Evolutionary conservation across 345 rosid genomes (phyloP).

Genomic region (Acer negundo): DNA sequence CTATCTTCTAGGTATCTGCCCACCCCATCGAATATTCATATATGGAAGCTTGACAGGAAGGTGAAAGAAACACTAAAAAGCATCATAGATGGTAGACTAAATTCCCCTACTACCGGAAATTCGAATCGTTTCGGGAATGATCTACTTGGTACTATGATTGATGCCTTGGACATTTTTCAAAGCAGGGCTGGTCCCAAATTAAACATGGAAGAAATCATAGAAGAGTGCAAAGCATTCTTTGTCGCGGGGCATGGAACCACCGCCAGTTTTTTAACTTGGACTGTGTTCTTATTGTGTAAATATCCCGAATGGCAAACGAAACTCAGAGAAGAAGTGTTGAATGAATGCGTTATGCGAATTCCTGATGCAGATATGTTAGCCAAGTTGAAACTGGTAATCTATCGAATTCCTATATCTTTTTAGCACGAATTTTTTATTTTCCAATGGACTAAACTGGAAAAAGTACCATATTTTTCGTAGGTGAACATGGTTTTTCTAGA

Average conservation of each 20-base stretch:
- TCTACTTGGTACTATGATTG: constrained; percentile 46
- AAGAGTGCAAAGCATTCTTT: constrained; percentile 66
- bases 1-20: constrained; percentile 45
- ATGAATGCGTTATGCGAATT: constrained; percentile 37
- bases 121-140: constrained; percentile 36
- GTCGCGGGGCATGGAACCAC: constrained; percentile 52
- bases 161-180: constrained; percentile 19
- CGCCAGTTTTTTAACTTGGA: constrained; percentile 55
- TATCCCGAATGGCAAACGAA: constrained; percentile 61
- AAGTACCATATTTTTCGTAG: constrained; percentile 23
- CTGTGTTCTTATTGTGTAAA: constrained; percentile 46
- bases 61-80: constrained; percentile 27
- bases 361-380: constrained; percentile 45
- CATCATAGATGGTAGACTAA: constrained; percentile 35
- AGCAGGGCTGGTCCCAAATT: constrained; percentile 19
- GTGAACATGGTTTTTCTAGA: constrained; percentile 64
- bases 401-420: background rate
- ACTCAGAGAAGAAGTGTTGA: constrained; percentile 52
- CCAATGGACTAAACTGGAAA: background rate
- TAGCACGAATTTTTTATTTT: background rate
- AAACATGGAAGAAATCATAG: constrained; percentile 49
- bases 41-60: constrained; percentile 49
- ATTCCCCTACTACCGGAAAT: background rate
- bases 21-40: constrained; percentile 34
- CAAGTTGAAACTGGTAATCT: constrained; percentile 48